A percentile compares a stretch with the other conserved stretches of the same genome.
Conservation (phyloP, 495 filamentous ascomycete species). For the Halenospora varia region DNA sequence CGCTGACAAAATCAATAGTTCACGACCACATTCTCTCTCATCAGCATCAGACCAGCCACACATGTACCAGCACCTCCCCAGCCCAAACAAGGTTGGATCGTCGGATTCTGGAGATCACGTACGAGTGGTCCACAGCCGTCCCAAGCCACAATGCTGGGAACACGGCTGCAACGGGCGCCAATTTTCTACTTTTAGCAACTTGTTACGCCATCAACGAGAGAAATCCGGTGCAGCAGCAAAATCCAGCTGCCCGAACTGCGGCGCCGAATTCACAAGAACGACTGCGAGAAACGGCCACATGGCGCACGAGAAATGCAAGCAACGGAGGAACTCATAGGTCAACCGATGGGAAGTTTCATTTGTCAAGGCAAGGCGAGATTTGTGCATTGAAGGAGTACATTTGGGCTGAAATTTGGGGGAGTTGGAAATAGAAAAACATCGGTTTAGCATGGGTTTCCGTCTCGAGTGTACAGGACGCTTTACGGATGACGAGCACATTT, state of each 20-base stretch:
- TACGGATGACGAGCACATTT: not conserved
- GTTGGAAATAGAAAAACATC: not conserved
- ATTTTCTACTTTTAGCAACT: conserved; percentile 94
- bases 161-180: conserved; percentile 92
- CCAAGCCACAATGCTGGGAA: conserved; percentile 92
- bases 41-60: conserved; percentile 17
- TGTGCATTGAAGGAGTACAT: conserved; percentile 1
- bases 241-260: conserved; percentile 80
- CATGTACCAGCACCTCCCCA: conserved; percentile 14
- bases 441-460: not conserved
- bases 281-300: conserved; percentile 89
- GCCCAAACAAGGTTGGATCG: conserved; percentile 16
- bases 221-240: conserved; percentile 86
- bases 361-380: not conserved
- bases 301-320: conserved; percentile 86
- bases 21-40: conserved; percentile 23
- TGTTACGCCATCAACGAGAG: conserved; percentile 88
- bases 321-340: conserved; percentile 38
- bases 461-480: not conserved
- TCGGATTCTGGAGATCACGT: conserved; percentile 43
- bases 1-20: conserved; percentile 3
- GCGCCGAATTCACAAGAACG: conserved; percentile 86
- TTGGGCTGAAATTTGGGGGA: not conserved
- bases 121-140: conserved; percentile 68
- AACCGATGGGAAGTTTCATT: not conserved